Evolutionary conservation across 2,329 filamentous ascomycete species (phyloP).

Genomic region (Fusarium protoensiforme): DNA sequence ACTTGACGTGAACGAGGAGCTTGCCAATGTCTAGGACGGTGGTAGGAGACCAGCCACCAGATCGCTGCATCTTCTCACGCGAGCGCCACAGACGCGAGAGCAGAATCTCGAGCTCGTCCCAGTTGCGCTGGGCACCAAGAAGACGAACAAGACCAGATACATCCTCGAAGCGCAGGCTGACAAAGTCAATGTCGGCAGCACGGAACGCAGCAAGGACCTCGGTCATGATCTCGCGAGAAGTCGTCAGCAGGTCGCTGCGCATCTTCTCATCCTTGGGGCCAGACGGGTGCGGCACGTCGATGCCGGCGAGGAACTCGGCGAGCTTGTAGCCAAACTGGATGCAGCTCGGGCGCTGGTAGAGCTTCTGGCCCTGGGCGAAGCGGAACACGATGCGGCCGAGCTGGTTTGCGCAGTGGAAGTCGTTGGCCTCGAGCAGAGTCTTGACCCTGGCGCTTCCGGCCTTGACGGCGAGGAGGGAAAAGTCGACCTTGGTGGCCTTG

Average conservation of each 20-base stretch:
- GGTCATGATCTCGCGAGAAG: conserved; percentile 39
- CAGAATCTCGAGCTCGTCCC: conserved; percentile 54
- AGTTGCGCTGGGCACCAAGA: conserved; percentile 60
- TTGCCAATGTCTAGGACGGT: conserved; percentile 39
- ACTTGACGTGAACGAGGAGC: conserved; percentile 37
- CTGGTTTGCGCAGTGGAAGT: conserved; percentile 54
- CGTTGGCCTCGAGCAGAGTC: conserved; percentile 50
- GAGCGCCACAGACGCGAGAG: conserved; percentile 37
- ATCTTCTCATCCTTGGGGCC: conserved; percentile 43
- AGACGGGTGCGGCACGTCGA: conserved; percentile 48
- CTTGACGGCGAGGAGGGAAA: conserved; percentile 51
- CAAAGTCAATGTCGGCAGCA: conserved; percentile 55
- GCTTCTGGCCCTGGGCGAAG: conserved; percentile 54
- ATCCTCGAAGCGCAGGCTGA: conserved; percentile 55
- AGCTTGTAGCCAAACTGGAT: conserved; percentile 58
- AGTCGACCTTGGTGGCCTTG: conserved; percentile 49
- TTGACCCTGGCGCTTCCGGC: conserved; percentile 46
- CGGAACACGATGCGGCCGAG: conserved; percentile 55
- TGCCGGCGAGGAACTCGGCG: conserved; percentile 56
- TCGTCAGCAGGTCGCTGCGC: conserved; percentile 29
- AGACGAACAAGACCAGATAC: conserved; percentile 57
- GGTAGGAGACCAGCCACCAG: conserved; percentile 34
- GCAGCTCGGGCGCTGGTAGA: conserved; percentile 52
- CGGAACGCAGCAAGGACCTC: conserved; percentile 55
- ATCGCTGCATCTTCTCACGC: conserved; percentile 34